Conservation (phyloP, 2,329 filamentous ascomycete species). For the Emergomyces pasteurianus region DNA sequence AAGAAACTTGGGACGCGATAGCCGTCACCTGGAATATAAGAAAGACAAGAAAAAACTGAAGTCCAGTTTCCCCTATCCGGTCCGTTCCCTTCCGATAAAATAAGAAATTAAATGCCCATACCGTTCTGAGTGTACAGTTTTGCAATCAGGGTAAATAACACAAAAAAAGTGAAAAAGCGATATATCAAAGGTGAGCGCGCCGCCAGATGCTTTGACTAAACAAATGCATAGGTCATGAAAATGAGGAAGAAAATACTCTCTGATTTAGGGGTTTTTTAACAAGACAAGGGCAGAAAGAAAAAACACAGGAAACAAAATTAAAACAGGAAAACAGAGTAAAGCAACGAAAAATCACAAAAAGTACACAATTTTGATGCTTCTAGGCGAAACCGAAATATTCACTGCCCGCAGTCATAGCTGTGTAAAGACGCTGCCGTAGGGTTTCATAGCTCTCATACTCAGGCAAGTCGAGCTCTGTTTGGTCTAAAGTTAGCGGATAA, state of each 20-base stretch:
- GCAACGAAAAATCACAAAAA: background rate
- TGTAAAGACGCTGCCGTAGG: conserved; percentile 76
- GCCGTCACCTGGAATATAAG: background rate
- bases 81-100: background rate
- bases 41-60: conserved; percentile 1
- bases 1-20: background rate
- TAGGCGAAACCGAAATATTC: conserved; percentile 97
- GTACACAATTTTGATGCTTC: conserved; percentile 12
- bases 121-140: conserved; percentile 9
- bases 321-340: background rate
- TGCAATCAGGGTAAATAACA: background rate
- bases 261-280: background rate
- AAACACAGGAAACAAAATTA: background rate
- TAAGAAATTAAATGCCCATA: conserved; percentile 2
- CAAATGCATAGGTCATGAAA: conserved; percentile 8
- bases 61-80: conserved; percentile 2
- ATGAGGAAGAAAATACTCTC: conserved; percentile 6
- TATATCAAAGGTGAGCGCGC: conserved; percentile 8
- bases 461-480: conserved; percentile 82
- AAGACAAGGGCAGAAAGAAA: background rate
- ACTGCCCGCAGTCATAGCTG: conserved; percentile 93
- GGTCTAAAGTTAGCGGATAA: background rate
- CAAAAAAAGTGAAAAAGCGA: background rate
- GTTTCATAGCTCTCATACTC: conserved; percentile 96
- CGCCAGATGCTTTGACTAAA: conserved; percentile 9